Base-by-base conservation (phyloP, 441 rosid species). In the Omphalea diandra region DNA sequence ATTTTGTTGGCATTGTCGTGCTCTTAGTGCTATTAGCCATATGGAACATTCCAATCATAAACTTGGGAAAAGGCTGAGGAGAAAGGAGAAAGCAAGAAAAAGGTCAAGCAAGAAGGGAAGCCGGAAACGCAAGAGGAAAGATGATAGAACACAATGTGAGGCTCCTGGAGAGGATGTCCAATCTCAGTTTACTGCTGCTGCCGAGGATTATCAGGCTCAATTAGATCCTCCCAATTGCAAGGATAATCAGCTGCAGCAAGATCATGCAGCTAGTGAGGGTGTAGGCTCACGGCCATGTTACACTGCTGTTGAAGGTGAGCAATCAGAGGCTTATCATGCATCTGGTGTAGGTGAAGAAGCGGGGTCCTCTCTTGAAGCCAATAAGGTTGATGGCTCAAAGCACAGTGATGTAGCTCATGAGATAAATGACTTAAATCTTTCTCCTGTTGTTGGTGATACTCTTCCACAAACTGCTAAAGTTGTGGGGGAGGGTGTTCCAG, bases 101-200 rank as follows among this genome's bases (percentile, higher is more conserved):
- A 69, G 35, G 27, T 47, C 73, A 33, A 76, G 76, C 63, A 79
- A 74, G 77, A 79, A 73, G 73, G 61, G 33, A 53, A 18, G 20
- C 44, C 63, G 70, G 60, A 74, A 77, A 69, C 63, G 59, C 41
- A 79, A 65, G 54, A 31, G 56, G 62, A 75, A 79, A 65, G 83
- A 77, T 38, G 70, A 77, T 69, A 63, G 55, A 3, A 56, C 40
- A 44, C 67, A 70, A 41, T 72, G 63, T 9, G 71, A 72, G 56
- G 62, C 75, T 61, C 54, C 69, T 33, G 43, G 60, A 29, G 69
- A 64, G 47, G 75, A 70, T 56, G 65, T 64, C 27, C 57, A 36
- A 29, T 54, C 52, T 69, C 73, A 61, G 46, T 67, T 44, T 59
- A 55, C 38, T 73, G 68, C 65, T 17, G 29, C 67, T 65, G 65